Evolutionary conservation across 495 filamentous ascomycete species (phyloP), one percentile per base, ranked within the genome.

Genomic region (Cryomyces minteri): DNA sequence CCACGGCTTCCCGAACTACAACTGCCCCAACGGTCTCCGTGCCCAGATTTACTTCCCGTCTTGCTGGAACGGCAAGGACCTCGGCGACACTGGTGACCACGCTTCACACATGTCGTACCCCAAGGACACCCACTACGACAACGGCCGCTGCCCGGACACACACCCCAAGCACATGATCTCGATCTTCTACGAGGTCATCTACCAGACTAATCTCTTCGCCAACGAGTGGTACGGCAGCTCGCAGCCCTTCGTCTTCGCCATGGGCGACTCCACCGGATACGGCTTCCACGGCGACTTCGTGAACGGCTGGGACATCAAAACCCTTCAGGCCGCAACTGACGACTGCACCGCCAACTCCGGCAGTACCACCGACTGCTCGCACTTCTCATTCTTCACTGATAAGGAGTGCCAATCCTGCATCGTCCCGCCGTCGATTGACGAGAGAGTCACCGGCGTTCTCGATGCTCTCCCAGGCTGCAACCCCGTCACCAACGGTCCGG

Each of bases 181-280:
- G 34, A 62, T 85, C 43, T 84, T 85, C 62, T 75, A 70, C 52
- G 82, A 85, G 62, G 66, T 79, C 32, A 70, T 76, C 56, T 85
- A 71, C 62, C 63, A 76, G 55, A 77, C 76, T 5, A 63, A 70
- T 44, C 54, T 57, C 4, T 76, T 79, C 49, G 58, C 62, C 14
- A 59, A 71, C 46, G 56, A 66, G 51, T 82, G 76, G 67, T 71
- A 68, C 32, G 69, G 60, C 33, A 57, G 69, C 49, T 68, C 69
- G 55, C 68, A 70, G 38, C 80, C 79, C 31, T 83, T 82, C 57
- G 76, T 84, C 44, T 71, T 73, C 49, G 64, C 76, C 46, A 77
- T 51, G 31, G 67, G 67, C 25, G 68, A 73, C 49, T 49, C 59
- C 0, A 65, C 58, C 6, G 68, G 67, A 32, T 69, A 63, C 46